Evolutionary conservation across 345 rosid genomes (phyloP), one percentile per base, ranked within the genome.

Genomic region (Citrus australasica): DNA sequence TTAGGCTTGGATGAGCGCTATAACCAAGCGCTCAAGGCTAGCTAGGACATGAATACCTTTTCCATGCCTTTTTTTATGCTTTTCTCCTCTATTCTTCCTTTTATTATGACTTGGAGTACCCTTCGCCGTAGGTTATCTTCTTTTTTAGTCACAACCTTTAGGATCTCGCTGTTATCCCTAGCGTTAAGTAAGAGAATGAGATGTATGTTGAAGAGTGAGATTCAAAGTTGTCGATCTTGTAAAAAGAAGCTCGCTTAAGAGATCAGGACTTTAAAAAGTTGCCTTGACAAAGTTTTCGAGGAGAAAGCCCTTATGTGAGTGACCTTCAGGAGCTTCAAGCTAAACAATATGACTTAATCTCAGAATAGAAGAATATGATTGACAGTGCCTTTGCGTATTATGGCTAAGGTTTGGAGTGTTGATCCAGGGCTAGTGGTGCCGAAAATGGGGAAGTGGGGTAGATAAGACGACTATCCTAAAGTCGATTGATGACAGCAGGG

Each of bases 191-290:
- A 6, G 2, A 37, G 38, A 37, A 37, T 6, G 0, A 37, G 7
- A 37, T 6, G 38, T 32, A 30, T 30, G 30, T 0, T 37, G 6
- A 37, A 37, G 0, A 37, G 38, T 37, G 8, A 37, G 8, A 1
- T 0, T 37, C 0, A 37, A 1, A 37, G 38, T 0, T 0, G 38
- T 0, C 0, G 2, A 37, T 37, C 38, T 0, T 37, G 6, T 37
- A 6, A 37, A 37, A 1, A 6, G 38, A 37, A 1, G 38, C 0
- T 6, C 2, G 2, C 38, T 6, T 0, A 6, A 35, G 38, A 37
- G 38, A 37, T 37, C 0, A 37, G 0, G 38, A 6, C 38, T 37
- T 37, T 37, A 37, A 37, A 37, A 1, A 6, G 8, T 1, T 0
- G 0, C 38, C 2, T 6, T 37, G 7, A 37, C 0, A 0, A 37